Evolutionary conservation across 495 filamentous ascomycete genomes (phyloP), one percentile per base, ranked within the genome.

Genomic region (Podospora bellae-mahoneyi): DNA sequence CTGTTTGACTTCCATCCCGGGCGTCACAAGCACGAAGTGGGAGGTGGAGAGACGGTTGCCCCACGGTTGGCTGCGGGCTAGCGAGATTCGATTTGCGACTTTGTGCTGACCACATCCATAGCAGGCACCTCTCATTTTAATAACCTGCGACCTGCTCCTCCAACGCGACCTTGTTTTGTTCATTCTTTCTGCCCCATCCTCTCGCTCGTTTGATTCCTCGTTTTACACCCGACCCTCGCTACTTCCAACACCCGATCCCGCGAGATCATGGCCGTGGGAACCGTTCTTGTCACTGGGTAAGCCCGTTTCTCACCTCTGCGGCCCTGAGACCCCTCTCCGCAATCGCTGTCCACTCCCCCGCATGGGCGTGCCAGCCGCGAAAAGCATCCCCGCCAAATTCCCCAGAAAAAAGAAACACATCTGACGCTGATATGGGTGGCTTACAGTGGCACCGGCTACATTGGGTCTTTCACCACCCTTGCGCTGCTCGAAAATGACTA

Each of bases 391-490:
- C 65, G 44, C 60, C 70, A 69, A 57, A 54, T 53, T 56, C n/a
- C 18, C 55, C 30, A 32, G 30, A 32, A 66, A 61, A 61, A 63
- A n/a, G 23, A 63, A n/a, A 55, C 56, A 64, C 54, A 48, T 32
- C 23, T 44, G 28, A 61, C 65, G 64, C 66, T 78, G 69, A 74
- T 48, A 48, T 60, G 53, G 15, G 67, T 65, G 67, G 65, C 68
- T 60, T 69, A 60, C 78, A 99, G 95, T 83, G 95, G 95, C 72
- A 95, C 92, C 67, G 95, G 95, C 82, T 99, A 99, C 85, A 99
- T 99, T 79, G 95, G 95, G 72, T 99, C 95, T 55, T 98, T 98
- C 86, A 99, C 95, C 64, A 83, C 90, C 66, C 88, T 99, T 64
- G 91, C 93, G 48, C 90, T 99, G 23, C 91, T 99, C 70, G 84